Base-by-base conservation (phyloP, 2,329 filamentous ascomycete genomes). In the Tolypocladium tropicale region DNA sequence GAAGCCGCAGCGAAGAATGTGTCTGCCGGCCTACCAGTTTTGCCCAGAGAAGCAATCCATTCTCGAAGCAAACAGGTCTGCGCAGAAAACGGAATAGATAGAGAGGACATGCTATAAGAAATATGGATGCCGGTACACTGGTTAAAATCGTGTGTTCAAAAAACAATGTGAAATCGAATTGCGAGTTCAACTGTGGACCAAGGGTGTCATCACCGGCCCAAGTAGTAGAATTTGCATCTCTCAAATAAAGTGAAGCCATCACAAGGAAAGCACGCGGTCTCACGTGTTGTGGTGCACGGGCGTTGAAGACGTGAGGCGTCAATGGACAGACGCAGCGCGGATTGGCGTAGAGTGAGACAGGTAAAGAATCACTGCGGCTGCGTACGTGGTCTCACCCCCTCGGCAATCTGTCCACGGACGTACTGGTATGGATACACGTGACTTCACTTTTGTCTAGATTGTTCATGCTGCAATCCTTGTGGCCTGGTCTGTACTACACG, bases 161-260 rank as follows among this genome's bases (percentile, higher is more conserved):
- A 4, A 58, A 51, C 23, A 63, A 48, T 30, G 61, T 64, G 34
- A 64, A 62, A 57, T 64, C 62, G 51, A 64, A 63, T 1, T 51
- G 33, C 1, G 18, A 16, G 18, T 6, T 4, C 37, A 57, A 51
- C 50, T 56, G 57, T 4, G 59, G 57, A 28, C 59, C 59, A 30
- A 60, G 57, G 2, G 18, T 36, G 23, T 33, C n/a, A 52, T 60
- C 56, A 14, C 37, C 37, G 11, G 37, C n/a, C 37, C 37, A 39
- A 6, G 37, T 5, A 21, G 37, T 41, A 41, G 37, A 41, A 41
- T 41, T 41, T 21, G 10, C 37, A 41, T n/a, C n/a, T 18, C 37
- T 18, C 37, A n/a, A 41, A 41, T 41, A n/a, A 41, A 41, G n/a
- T n/a, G 37, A 41, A 5, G 7, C 37, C 37, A 41, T 41, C 18